A percentile compares a stretch with the other conserved stretches of the same genome.
Evolutionary conservation across 768 basidiomycete species (phyloP).

Genomic region (Mycena galericulata): DNA sequence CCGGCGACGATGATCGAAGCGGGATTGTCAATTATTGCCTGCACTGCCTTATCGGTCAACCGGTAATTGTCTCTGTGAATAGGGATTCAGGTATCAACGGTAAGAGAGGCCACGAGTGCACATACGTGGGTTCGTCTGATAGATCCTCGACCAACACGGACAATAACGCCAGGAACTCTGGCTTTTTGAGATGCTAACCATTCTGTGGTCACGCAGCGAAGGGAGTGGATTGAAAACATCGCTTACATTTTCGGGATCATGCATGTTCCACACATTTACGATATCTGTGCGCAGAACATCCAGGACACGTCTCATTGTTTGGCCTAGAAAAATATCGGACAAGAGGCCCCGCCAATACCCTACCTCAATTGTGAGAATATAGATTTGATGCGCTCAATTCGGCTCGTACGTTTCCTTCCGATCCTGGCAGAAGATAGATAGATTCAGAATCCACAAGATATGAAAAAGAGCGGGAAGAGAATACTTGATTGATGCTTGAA

Average conservation of each 20-base stretch:
- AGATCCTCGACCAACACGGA: conserved; percentile 17
- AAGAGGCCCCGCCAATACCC: conserved; percentile 13
- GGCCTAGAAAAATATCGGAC: no score
- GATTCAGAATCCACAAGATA: background rate
- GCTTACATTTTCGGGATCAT: no score
- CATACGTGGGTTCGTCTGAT: conserved; percentile 14
- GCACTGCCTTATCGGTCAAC: conserved; percentile 5
- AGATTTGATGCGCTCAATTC: background rate
- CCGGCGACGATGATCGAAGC: background rate
- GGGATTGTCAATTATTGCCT: conserved; percentile 5
- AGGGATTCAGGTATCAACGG: background rate
- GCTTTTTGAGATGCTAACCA: no score
- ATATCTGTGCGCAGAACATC: no score
- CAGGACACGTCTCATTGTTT: no score
- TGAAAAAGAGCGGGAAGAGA: background rate
- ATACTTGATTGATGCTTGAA: conserved; percentile 8
- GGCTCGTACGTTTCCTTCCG: no score
- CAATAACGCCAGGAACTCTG: no score
- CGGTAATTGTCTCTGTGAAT: conserved; percentile 8
- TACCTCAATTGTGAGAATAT: background rate
- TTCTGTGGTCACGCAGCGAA: no score
- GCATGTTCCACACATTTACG: no score
- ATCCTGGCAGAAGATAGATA: background rate
- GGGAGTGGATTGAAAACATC: no score
- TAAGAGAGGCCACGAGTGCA: background rate